A percentile compares a stretch with the other conserved stretches of the same genome.
These are phyloP conservation scores for Colletotrichum endophyticum DNA, from an alignment of 2,329 filamentous ascomycete genomes.

Conservation along the genomic window DNA sequence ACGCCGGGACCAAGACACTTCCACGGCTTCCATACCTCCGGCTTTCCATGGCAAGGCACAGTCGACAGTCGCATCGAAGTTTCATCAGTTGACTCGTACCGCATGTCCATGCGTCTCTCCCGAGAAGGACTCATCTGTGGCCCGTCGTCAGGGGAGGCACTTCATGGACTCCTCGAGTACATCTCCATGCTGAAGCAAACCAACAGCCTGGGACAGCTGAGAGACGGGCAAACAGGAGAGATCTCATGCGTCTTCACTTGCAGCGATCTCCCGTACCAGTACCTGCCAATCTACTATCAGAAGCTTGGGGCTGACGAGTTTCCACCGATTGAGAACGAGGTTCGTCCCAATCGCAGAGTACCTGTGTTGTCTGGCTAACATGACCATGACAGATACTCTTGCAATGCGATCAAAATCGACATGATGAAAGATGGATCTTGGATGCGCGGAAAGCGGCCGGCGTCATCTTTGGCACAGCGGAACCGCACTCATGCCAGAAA, in stretches of 20 bases:
- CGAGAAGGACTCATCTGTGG: conserved; percentile 10
- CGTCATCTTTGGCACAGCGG: conserved; percentile 9
- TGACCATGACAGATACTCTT: conserved; percentile 22
- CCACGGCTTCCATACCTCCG: background rate
- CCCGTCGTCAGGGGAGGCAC: conserved; percentile 7
- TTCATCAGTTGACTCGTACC: background rate
- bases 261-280: conserved; percentile 14
- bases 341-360: fast-evolving
- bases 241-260: conserved; percentile 12
- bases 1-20: conserved; percentile 3
- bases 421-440: conserved; percentile 32
- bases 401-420: conserved; percentile 27
- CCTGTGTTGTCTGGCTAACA: background rate
- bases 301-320: background rate
- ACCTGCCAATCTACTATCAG: background rate
- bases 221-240: background rate
- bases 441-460: conserved; percentile 15
- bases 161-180: background rate
- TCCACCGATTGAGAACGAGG: conserved; percentile 1
- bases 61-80: background rate
- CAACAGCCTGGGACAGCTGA: background rate
- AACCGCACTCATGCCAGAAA: background rate
- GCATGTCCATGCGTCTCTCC: conserved; percentile 11
- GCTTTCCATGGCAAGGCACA: conserved; percentile 5
- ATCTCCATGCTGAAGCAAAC: background rate